Conservation (phyloP, 164 flowering plant species). For the Warburgia ugandensis region DNA sequence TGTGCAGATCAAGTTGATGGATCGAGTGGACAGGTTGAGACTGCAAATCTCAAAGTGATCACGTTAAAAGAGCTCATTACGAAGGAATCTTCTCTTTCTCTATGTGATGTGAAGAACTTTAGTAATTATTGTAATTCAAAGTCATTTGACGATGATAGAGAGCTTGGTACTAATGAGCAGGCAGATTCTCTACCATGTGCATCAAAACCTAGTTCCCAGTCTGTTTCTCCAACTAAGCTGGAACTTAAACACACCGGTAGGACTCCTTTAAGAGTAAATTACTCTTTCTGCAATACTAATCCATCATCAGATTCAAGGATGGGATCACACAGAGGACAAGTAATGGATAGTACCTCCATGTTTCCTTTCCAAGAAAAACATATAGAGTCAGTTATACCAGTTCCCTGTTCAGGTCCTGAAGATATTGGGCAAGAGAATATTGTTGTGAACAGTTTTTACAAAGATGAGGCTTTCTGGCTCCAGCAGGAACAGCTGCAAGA, state of each 20-base stretch:
- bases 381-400: no score
- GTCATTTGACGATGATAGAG: background rate
- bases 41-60: slow-evolving; percentile 11
- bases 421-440: no score
- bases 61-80: slow-evolving; percentile 5
- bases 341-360: slow-evolving; percentile 10
- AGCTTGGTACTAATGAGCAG: slow-evolving; percentile 6
- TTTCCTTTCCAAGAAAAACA: slow-evolving; percentile 9
- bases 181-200: slow-evolving; percentile 10
- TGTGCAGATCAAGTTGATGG: slow-evolving; percentile 18
- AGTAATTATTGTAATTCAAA: background rate
- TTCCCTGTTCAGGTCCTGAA: no score
- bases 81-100: slow-evolving; percentile 3
- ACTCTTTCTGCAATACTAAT: slow-evolving; percentile 17
- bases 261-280: slow-evolving; percentile 24
- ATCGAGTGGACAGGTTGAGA: slow-evolving; percentile 14
- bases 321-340: slow-evolving; percentile 8
- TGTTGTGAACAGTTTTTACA: no score
- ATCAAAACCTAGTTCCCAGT: slow-evolving; percentile 8
- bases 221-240: slow-evolving; percentile 12
- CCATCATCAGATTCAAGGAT: slow-evolving; percentile 4
- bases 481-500: no score
- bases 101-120: slow-evolving; percentile 2
- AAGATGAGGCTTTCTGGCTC: no score
- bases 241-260: slow-evolving; percentile 12